Evolutionary conservation across 1,284 basidiomycete genomes (phyloP).

Genomic region (Calocybe gambosa): DNA sequence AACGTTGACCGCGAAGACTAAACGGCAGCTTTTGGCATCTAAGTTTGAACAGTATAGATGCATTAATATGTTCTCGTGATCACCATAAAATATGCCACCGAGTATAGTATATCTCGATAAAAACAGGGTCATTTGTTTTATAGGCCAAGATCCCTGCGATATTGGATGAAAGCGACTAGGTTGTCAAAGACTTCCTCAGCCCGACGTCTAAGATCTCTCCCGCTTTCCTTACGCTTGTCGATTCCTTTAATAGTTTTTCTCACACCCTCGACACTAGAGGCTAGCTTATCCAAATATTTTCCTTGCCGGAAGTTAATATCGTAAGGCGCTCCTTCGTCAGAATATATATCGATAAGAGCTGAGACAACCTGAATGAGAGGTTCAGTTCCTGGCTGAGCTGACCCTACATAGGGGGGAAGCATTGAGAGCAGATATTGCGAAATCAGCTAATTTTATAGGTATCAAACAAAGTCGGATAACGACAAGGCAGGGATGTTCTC

Average conservation of each 20-base stretch:
- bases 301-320: conserved; percentile 76
- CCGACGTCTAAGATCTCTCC: conserved; percentile 48
- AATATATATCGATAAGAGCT: conserved; percentile 90
- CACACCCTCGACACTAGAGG: conserved; percentile 49
- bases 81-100: not conserved
- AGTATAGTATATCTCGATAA: not conserved
- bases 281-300: conserved; percentile 47
- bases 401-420: conserved; percentile 34
- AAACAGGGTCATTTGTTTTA: conserved; percentile 20
- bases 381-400: conserved; percentile 53
- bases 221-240: conserved; percentile 50
- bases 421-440: conserved; percentile 61
- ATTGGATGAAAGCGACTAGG: conserved; percentile 83
- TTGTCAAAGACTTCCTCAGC: conserved; percentile 81
- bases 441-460: conserved; percentile 45
- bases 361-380: conserved; percentile 78
- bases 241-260: conserved; percentile 54
- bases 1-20: conserved; percentile 20
- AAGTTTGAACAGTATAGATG: no score
- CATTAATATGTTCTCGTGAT: not conserved
- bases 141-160: conserved; percentile 57
- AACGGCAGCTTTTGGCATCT: not conserved
- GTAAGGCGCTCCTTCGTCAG: conserved; percentile 82
- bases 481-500: conserved; percentile 17
- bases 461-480: conserved; percentile 1